Percentiles rank a stretch among this genome's conserved stretches.
These are phyloP conservation scores for Niveomyces coronatus DNA, from an alignment of 2,329 filamentous ascomycete species.

Conservation along the genomic window DNA sequence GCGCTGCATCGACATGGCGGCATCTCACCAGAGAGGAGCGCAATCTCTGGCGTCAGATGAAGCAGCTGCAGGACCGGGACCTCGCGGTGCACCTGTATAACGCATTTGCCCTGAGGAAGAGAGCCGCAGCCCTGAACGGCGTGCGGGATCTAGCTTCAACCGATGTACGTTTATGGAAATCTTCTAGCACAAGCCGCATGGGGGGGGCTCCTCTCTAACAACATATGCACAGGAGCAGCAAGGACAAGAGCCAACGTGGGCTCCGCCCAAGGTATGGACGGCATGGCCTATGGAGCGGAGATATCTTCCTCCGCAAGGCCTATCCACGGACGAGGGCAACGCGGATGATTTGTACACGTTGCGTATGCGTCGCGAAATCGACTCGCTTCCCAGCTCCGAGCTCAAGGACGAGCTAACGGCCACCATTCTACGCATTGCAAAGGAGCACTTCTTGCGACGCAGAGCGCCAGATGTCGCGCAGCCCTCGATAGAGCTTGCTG, in stretches of 20 bases:
- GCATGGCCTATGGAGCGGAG: slow-evolving; percentile 68
- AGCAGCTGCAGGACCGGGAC: slow-evolving; percentile 53
- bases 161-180: slow-evolving; percentile 15
- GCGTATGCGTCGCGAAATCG: slow-evolving; percentile 30
- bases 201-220: not conserved
- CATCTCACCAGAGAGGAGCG: slow-evolving; percentile 51
- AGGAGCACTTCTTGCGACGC: slow-evolving; percentile 44
- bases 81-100: slow-evolving; percentile 72
- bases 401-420: slow-evolving; percentile 64
- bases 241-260: slow-evolving; percentile 30
- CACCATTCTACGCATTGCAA: slow-evolving; percentile 54
- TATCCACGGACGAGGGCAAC: slow-evolving; percentile 36
- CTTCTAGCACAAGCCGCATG: too few species aligned
- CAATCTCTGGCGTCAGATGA: slow-evolving; percentile 51
- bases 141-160: slow-evolving; percentile 20
- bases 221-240: slow-evolving; percentile 17
- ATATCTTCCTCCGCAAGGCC: slow-evolving; percentile 48
- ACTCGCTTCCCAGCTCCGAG: slow-evolving; percentile 42
- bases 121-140: slow-evolving; percentile 17
- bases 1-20: slow-evolving; percentile 57
- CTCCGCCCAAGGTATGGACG: slow-evolving; percentile 57
- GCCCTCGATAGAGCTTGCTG: slow-evolving; percentile 15
- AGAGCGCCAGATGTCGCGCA: slow-evolving; percentile 7
- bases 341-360: slow-evolving; percentile 42
- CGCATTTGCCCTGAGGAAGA: slow-evolving; percentile 53